A percentile compares a stretch with the other conserved stretches of the same genome.
These are phyloP conservation scores for Penstemon eatonii DNA, from an alignment of 257 asterid genomes.

Conservation along the genomic window DNA sequence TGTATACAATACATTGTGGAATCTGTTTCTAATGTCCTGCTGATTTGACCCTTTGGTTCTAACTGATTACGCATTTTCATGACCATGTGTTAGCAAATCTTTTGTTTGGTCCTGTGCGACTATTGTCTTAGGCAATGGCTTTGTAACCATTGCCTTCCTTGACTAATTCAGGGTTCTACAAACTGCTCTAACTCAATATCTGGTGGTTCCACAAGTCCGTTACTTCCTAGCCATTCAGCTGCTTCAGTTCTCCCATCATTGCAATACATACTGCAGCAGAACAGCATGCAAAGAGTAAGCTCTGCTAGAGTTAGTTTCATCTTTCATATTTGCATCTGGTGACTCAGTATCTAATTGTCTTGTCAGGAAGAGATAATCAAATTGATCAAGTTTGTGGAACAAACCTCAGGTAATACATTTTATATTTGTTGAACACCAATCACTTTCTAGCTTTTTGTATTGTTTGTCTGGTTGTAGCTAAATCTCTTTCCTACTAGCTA, in stretches of 20 bases:
- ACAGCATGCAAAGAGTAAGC: slow-evolving; percentile 74
- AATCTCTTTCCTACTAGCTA: slow-evolving; percentile 8
- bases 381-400: slow-evolving; percentile 80
- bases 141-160: slow-evolving; percentile 43
- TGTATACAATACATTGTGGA: not conserved
- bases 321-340: slow-evolving; percentile 32
- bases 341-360: slow-evolving; percentile 30
- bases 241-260: slow-evolving; percentile 75
- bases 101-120: not conserved
- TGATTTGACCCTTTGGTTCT: not conserved
- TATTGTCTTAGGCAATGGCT: slow-evolving; percentile 33
- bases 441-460: not conserved
- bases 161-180: slow-evolving; percentile 50
- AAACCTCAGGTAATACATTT: slow-evolving; percentile 61
- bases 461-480: slow-evolving; percentile 2
- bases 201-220: slow-evolving; percentile 50
- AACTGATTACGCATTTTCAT: too few species aligned
- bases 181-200: slow-evolving; percentile 45
- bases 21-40: not conserved
- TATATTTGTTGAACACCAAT: not conserved
- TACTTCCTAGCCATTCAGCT: slow-evolving; percentile 43
- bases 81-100: too few species aligned
- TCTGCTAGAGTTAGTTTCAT: slow-evolving; percentile 21
- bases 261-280: slow-evolving; percentile 78
- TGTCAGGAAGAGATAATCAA: slow-evolving; percentile 77